Base-by-base conservation (phyloP, 371 early-diverging fungal genomes). In the Nematocida sp. region DNA sequence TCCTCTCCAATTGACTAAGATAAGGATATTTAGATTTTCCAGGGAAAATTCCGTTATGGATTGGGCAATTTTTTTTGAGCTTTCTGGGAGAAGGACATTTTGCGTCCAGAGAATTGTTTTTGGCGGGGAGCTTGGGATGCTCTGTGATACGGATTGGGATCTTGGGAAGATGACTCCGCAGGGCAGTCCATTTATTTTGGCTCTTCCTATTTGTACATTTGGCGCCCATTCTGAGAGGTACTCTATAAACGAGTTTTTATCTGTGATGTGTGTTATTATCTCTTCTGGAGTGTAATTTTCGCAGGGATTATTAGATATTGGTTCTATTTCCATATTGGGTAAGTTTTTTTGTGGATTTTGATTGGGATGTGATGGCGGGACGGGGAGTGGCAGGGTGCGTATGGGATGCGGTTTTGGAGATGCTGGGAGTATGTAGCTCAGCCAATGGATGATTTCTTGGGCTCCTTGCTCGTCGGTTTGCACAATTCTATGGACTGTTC, bases 1-100 rank as follows among this genome's bases (percentile, higher is more conserved):
- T 63, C 97, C 97, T 86, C 95, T 92, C 95, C 95, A 97, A 90
- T 97, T 95, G 84, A 95, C 95, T 87, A 97, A 92, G 84, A 97
- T 90, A 82, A 97, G 90, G 82, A 96, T 84, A 20, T 95, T 93
- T 67, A 97, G 86, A 79, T 91, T 91, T 84, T 97, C 97, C 80
- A 92, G 89, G 88, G 94, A 93, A 79, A 95, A 93, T 85, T 95
- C 93, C 75, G 89, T 88, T 85, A 97, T 94, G 2, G 94, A 92
- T 84, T 93, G 94, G 3, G 95, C 92, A 33, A 95, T 95, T 88
- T 97, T 97, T 87, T 87, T 93, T 9, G 97, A 92, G 40, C 93
- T 91, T 89, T 93, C 92, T 50, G 95, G 94, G 84, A 90, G 91
- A 93, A 95, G 94, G 50, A 97, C 97, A 81, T 92, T 91, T 77